A percentile compares a stretch with the other conserved stretches of the same genome.
Conservation (phyloP, 2,329 filamentous ascomycete species). For the Fonsecaea pugnacius region DNA sequence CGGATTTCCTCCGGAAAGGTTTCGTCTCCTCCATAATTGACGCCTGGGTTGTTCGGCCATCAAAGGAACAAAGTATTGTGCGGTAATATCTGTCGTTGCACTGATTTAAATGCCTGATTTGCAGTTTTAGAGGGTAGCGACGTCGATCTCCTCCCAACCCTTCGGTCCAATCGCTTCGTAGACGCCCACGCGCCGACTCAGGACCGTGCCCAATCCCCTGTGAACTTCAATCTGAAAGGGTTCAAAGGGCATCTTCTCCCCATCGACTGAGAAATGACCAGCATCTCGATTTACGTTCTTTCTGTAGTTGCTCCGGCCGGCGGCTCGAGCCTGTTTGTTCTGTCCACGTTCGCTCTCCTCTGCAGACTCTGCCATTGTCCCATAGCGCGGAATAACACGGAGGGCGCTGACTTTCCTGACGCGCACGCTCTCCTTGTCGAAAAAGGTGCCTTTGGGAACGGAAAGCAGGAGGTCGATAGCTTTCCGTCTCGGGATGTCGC, state of each 20-base stretch:
- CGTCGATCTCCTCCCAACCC: slow-evolving; percentile 32
- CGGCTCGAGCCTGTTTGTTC: slow-evolving; percentile 15
- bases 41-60: background rate
- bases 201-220: slow-evolving; percentile 76
- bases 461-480: slow-evolving; percentile 72
- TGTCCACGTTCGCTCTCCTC: slow-evolving; percentile 8
- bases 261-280: slow-evolving; percentile 93
- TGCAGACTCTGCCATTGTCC: slow-evolving; percentile 30
- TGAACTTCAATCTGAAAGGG: slow-evolving; percentile 93
- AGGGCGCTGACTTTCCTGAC: slow-evolving; percentile 90
- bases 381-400: slow-evolving; percentile 72
- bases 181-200: slow-evolving; percentile 71
- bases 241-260: slow-evolving; percentile 82
- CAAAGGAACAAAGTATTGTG: background rate
- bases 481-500: slow-evolving; percentile 69
- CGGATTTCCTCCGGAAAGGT: background rate
- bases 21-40: background rate
- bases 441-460: slow-evolving; percentile 74
- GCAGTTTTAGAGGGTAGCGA: background rate
- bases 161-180: slow-evolving; percentile 63
- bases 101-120: background rate
- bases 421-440: slow-evolving; percentile 75
- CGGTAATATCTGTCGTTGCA: background rate
- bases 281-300: slow-evolving; percentile 58
- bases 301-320: slow-evolving; percentile 7